These are phyloP conservation scores for Quercus glauca DNA, from an alignment of 306 rosid genomes.

Conservation along the genomic window DNA sequence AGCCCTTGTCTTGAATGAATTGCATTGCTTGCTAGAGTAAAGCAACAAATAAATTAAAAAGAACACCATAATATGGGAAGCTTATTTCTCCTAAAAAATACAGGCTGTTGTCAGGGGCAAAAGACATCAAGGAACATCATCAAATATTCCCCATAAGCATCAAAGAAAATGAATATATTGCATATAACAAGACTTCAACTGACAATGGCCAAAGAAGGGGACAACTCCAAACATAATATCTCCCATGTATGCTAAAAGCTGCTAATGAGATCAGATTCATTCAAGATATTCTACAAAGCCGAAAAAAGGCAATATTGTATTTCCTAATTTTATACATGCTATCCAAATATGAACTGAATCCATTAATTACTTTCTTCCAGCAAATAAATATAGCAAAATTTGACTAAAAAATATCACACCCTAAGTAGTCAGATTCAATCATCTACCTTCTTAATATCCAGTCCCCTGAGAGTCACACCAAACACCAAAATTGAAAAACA, in stretches of 20 bases:
- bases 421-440: neutral
- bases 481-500: neutral
- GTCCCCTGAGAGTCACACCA: neutral
- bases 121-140: neutral
- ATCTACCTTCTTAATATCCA: neutral
- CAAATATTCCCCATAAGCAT: neutral
- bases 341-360: too few species aligned
- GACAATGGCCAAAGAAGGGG: neutral
- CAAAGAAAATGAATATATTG: neutral
- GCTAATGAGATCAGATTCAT: neutral
- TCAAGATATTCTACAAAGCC: neutral
- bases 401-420: neutral
- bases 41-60: conserved; percentile 4
- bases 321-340: too few species aligned
- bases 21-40: conserved; percentile 67
- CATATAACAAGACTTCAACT: neutral
- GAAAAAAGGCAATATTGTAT: too few species aligned
- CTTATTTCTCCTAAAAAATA: neutral
- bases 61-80: neutral
- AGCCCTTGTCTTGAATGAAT: conserved; percentile 60
- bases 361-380: too few species aligned
- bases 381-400: neutral
- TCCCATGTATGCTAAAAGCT: neutral
- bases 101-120: neutral
- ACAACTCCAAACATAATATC: too few species aligned